These are phyloP conservation scores for Botrytis medusae DNA, from an alignment of 2,329 filamentous ascomycete species.

Conservation along the genomic window DNA sequence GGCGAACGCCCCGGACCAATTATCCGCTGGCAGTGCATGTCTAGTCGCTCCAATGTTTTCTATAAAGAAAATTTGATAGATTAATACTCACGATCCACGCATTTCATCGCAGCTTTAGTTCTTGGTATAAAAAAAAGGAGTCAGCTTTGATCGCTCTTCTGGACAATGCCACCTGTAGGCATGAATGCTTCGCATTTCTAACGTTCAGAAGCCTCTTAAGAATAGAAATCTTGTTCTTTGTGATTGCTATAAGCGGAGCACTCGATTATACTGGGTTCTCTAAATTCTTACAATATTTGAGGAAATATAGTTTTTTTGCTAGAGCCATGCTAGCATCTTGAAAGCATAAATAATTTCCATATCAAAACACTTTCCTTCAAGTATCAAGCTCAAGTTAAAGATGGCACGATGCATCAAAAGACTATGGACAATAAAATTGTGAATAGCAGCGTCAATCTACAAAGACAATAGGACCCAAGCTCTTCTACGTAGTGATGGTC, in stretches of 20 bases:
- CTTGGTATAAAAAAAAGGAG: background rate
- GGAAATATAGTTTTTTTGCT: background rate
- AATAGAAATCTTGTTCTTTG: background rate
- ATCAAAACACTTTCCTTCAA: background rate
- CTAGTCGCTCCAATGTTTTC: background rate
- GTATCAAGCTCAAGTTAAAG: background rate
- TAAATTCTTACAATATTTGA: background rate
- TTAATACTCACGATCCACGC: background rate
- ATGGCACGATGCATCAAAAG: background rate
- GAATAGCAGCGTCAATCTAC: background rate
- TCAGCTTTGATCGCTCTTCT: background rate
- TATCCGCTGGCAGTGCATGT: background rate
- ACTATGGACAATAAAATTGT: background rate
- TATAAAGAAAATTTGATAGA: background rate
- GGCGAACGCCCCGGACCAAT: background rate
- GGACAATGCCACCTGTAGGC: background rate
- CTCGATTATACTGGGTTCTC: background rate
- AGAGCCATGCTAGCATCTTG: background rate
- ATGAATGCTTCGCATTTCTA: background rate
- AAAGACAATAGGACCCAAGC: background rate
- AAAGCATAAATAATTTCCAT: background rate
- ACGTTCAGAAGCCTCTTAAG: background rate
- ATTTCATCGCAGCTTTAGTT: background rate
- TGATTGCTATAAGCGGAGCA: background rate
- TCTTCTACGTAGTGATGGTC: background rate